phyloP scores from a whole-genome alignment of 768 basidiomycete species.

The Solioccasus polychromus region DNA sequence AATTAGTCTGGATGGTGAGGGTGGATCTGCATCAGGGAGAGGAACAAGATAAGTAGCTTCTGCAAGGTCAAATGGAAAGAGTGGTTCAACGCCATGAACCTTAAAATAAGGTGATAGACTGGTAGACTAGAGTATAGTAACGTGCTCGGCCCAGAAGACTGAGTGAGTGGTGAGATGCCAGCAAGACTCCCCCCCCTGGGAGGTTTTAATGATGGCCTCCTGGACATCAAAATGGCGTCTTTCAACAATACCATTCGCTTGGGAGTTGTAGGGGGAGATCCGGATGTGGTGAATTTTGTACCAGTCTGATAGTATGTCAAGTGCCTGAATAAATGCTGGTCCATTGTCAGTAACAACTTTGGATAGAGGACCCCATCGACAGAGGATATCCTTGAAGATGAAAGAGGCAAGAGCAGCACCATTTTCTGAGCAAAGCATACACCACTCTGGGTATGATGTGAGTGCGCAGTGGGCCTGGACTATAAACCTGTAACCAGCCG shows the following conservation, averaged over 20 bases:
- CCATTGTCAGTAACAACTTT: conserved; percentile 6
- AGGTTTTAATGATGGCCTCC: conserved; percentile 7
- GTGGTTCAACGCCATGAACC: conserved; percentile 24
- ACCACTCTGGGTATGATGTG: no score
- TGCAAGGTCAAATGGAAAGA: conserved; percentile 29
- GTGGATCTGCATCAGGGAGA: background rate
- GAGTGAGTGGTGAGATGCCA: background rate
- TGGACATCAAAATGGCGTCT: background rate
- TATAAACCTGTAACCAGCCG: no score
- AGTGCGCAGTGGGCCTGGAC: no score
- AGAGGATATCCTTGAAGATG: conserved; percentile 22
- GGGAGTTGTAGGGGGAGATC: background rate
- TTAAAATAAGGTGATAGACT: no score
- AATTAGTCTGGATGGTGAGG: no score
- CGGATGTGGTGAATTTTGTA: no score
- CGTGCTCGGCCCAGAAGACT: no score
- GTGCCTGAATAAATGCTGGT: no score
- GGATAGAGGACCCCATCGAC: background rate
- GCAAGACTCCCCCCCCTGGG: background rate
- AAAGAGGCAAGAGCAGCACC: conserved; percentile 1
- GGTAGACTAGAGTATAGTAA: no score
- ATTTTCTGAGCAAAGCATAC: conserved; percentile 31
- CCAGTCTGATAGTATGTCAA: no score
- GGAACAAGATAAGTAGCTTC: conserved; percentile 23
- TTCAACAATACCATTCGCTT: background rate